phyloP scores from a whole-genome alignment of 2,329 filamentous ascomycete genomes.

The Dothistroma pini region DNA sequence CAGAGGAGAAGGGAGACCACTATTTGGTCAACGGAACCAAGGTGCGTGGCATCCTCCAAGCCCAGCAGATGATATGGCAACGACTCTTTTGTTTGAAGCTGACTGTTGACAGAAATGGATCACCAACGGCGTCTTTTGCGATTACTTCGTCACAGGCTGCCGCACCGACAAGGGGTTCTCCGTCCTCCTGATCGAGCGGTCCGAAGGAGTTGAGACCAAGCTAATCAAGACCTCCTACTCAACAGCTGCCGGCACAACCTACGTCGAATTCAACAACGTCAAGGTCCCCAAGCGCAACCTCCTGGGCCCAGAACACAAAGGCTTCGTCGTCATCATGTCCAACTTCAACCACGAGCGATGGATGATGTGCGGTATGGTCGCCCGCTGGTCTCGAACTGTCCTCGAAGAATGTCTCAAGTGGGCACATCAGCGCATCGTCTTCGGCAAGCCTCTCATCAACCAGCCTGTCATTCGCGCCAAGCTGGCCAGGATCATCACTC shows the following conservation, averaged over 20 bases:
- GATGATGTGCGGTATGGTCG: conserved; percentile 50
- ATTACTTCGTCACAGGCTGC: conserved; percentile 81
- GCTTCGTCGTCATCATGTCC: conserved; percentile 76
- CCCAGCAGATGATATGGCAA: too few species aligned
- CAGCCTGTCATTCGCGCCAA: conserved; percentile 44
- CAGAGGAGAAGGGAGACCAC: conserved; percentile 68
- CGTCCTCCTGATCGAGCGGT: conserved; percentile 70
- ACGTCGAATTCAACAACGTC: conserved; percentile 79
- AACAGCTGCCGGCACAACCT: conserved; percentile 71
- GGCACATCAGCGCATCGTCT: conserved; percentile 81
- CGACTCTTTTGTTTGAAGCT: neutral
- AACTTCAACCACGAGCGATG: conserved; percentile 73
- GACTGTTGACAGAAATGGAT: conserved; percentile 60
- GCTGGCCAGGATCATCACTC: conserved; percentile 81
- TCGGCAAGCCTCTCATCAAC: conserved; percentile 75
- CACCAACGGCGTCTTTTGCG: conserved; percentile 73
- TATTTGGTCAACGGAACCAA: conserved; percentile 70
- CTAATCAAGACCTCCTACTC: conserved; percentile 80
- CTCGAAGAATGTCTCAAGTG: conserved; percentile 85
- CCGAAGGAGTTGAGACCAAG: conserved; percentile 71
- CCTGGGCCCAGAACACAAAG: conserved; percentile 78
- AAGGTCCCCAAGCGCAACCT: conserved; percentile 77
- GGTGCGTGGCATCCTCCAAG: conserved; percentile 56
- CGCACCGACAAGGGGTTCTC: conserved; percentile 75
- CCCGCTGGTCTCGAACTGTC: conserved; percentile 63